These are phyloP conservation scores for Physcomitrellopsis africana DNA, from an alignment of 225 moss, liverwort and hornwort genomes.

Conservation along the genomic window DNA sequence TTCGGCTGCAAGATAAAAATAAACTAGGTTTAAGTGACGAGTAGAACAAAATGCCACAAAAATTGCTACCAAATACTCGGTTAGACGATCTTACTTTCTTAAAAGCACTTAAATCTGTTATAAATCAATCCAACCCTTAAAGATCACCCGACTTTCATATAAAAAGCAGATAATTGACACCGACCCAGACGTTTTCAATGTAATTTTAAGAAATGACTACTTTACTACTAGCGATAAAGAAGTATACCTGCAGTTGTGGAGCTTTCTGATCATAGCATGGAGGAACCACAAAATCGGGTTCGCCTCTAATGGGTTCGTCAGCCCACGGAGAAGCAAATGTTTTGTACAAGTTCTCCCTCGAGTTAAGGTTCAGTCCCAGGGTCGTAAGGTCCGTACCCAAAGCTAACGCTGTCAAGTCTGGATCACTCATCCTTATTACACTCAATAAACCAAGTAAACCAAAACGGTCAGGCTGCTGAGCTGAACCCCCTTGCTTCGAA, in stretches of 20 bases:
- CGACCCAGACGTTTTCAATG: neutral
- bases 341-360: conserved; percentile 99
- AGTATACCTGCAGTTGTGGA: conserved; percentile 85
- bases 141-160: neutral
- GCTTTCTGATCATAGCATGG: conserved; percentile 90
- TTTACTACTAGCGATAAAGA: neutral
- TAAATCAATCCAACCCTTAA: neutral
- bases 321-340: conserved; percentile 99
- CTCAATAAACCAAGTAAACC: conserved; percentile 93
- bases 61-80: neutral
- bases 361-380: conserved; percentile 94
- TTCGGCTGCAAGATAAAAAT: conserved; percentile 61
- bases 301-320: conserved; percentile 91
- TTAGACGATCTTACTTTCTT: neutral
- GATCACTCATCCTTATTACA: conserved; percentile 97
- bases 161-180: neutral
- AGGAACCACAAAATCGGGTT: conserved; percentile 92
- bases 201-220: neutral
- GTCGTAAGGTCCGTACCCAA: conserved; percentile 98
- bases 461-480: conserved; percentile 79
- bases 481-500: conserved; percentile 61
- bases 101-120: neutral
- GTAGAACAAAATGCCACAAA: neutral
- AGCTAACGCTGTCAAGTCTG: conserved; percentile 95
- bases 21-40: conserved; percentile 1